Evolutionary conservation across 441 rosid species (phyloP).

Genomic region (Erysimum pusillum): DNA sequence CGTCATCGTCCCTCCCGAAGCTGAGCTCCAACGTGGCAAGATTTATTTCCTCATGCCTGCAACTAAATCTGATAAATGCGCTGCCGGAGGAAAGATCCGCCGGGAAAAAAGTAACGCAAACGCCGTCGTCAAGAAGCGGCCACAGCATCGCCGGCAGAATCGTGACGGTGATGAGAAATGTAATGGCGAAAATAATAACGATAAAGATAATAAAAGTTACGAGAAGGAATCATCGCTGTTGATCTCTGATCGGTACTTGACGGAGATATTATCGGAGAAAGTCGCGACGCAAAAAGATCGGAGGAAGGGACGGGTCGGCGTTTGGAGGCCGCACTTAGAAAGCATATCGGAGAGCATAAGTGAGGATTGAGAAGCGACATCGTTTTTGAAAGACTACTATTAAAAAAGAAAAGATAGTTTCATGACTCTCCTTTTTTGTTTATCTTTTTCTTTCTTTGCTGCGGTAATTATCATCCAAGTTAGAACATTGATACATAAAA

Average conservation of each 20-base stretch:
- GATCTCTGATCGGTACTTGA: conserved; percentile 81
- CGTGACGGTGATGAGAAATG: conserved; percentile 28
- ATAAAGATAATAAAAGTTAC: neutral
- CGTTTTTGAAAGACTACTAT: neutral
- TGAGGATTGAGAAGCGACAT: conserved; percentile 44
- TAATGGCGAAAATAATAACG: conserved; percentile 21
- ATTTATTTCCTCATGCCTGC: conserved; percentile 90
- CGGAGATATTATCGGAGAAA: conserved; percentile 88
- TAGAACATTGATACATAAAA: too few relatives aligned
- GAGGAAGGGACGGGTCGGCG: conserved; percentile 84
- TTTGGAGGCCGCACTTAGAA: conserved; percentile 96
- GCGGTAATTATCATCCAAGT: too few relatives aligned
- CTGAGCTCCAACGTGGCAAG: conserved; percentile 93
- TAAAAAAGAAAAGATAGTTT: too few relatives aligned
- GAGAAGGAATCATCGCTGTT: conserved; percentile 40
- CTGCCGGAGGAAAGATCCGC: conserved; percentile 27
- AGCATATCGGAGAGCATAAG: conserved; percentile 73
- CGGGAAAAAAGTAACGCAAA: conserved; percentile 40
- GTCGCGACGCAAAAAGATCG: conserved; percentile 75
- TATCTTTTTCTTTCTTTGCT: neutral
- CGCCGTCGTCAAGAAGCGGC: conserved; percentile 28
- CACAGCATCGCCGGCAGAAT: conserved; percentile 36
- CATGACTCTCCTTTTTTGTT: too few relatives aligned
- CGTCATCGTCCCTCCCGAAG: conserved; percentile 88
- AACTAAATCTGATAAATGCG: conserved; percentile 46